A percentile compares a stretch with the other conserved stretches of the same genome.
Evolutionary conservation across 805 yeast species (phyloP).

Genomic region (Metschnikowia continentalis): DNA sequence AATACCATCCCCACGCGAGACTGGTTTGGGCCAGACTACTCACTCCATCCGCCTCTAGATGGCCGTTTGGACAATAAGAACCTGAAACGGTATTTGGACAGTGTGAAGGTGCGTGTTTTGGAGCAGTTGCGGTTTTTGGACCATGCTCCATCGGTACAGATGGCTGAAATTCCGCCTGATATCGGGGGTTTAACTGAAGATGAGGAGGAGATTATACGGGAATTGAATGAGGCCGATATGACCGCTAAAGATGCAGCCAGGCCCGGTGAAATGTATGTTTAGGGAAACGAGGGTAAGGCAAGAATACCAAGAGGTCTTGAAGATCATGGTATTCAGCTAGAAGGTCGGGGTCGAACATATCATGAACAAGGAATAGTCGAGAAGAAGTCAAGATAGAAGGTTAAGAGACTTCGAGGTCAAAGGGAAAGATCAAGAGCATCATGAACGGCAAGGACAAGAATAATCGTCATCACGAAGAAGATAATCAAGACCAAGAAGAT

Average conservation of each 20-base stretch:
- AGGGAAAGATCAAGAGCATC: no score
- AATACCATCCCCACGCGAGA: conserved; percentile 68
- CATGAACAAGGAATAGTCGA: not conserved
- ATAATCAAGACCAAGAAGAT: no score
- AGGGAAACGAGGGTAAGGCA: no score
- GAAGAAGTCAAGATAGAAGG: not conserved
- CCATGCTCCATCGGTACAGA: conserved; percentile 92
- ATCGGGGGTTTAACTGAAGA: conserved; percentile 41
- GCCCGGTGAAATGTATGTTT: conserved; percentile 18
- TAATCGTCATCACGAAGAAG: no score
- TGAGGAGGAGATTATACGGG: conserved; percentile 36
- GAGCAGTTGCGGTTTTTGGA: conserved; percentile 79
- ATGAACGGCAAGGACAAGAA: no score
- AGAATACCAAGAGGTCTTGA: no score
- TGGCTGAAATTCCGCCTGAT: conserved; percentile 84
- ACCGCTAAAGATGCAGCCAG: conserved; percentile 25
- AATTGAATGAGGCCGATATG: conserved; percentile 32
- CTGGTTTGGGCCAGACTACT: conserved; percentile 87
- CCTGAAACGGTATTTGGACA: conserved; percentile 75
- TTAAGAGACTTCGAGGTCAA: no score
- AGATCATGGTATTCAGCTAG: no score
- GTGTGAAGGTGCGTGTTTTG: conserved; percentile 66
- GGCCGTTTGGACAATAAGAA: conserved; percentile 74
- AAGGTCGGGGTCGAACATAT: no score
- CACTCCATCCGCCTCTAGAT: conserved; percentile 69